Percentiles rank a stretch among this genome's conserved stretches.
Conservation (phyloP, 1,139 yeast species). For the Candida labiduridarum region DNA sequence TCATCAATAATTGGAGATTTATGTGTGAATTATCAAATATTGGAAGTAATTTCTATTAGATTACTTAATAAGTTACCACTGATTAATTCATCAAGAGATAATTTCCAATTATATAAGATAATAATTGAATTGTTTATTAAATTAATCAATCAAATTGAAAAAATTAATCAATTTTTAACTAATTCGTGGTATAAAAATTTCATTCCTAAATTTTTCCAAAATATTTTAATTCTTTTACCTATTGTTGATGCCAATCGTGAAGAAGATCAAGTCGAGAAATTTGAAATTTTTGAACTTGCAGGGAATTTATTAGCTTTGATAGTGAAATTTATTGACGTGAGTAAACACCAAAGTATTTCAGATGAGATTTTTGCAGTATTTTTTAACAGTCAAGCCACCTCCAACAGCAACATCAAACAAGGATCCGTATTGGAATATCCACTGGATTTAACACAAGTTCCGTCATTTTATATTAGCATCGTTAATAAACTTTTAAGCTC, state of each 20-base stretch:
- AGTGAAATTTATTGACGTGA: slow-evolving; percentile 36
- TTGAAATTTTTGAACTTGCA: slow-evolving; percentile 29
- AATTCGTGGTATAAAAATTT: slow-evolving; percentile 46
- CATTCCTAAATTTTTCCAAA: slow-evolving; percentile 31
- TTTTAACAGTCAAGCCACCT: slow-evolving; percentile 5
- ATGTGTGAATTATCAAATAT: slow-evolving; percentile 47
- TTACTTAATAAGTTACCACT: slow-evolving; percentile 44
- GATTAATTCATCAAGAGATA: slow-evolving; percentile 16
- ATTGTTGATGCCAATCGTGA: slow-evolving; percentile 4
- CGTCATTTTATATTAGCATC: slow-evolving; percentile 47
- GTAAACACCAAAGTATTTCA: slow-evolving; percentile 42
- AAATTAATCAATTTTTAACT: slow-evolving; percentile 34
- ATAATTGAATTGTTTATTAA: slow-evolving; percentile 28
- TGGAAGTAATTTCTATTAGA: slow-evolving; percentile 54
- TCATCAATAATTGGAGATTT: slow-evolving; percentile 48
- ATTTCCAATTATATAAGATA: slow-evolving; percentile 18
- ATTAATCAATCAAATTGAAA: slow-evolving; percentile 26
- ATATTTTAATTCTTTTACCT: slow-evolving; percentile 15
- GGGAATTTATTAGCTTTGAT: slow-evolving; percentile 42
- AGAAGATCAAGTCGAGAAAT: slow-evolving; percentile 11
- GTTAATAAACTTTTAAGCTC: slow-evolving; percentile 55
- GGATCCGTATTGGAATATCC: slow-evolving; percentile 11
- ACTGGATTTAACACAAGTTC: slow-evolving; percentile 28
- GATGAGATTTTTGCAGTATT: slow-evolving; percentile 34
- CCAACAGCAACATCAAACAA: not conserved